Evolutionary conservation across 1,284 basidiomycete species (phyloP), one percentile per base, ranked within the genome.

Genomic region (Phellopilus nigrolimitatus): DNA sequence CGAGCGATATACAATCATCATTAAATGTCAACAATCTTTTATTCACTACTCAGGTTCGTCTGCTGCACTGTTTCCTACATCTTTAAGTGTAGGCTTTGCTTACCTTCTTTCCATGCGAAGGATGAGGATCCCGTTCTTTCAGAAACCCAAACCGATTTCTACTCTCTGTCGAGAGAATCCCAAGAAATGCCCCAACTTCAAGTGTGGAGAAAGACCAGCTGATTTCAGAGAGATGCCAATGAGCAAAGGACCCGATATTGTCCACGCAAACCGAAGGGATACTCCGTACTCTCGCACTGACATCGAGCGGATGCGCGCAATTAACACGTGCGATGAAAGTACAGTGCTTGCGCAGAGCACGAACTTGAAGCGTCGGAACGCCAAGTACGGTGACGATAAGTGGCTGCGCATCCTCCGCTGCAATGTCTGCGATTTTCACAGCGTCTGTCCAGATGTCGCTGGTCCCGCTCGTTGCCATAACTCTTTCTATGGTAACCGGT

Each of bases 341-440:
- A 24, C 9, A 8, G 17, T 12, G 8, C 9, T 25, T 15, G 8
- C 22, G 22, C 39, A 24, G 12, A 9, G 22, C 27, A 44, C 27
- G 3, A 17, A 43, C 15, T 21, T 50, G 19, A 50, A 36, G 33
- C 28, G 49, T 8, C 28, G 22, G 21, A 44, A 36, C 9, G 49
- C 49, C 10, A 21, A 24, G 21, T 28, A 43, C 31, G 40, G 49
- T 17, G 40, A 50, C 27, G 6, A 6, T 4, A 21, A 19, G 13
- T 43, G 49, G 49, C 33, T 21, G 15, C 49, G 36, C 49, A 43
- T 43, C 33, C 33, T 43, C 6, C 40, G 40, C 1, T 43, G 49
- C 28, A 19, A 36, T 15, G n/a, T 42, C 22, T 50, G 40, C 28
- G 49, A 43, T 7, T 21, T 21, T 22, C 40, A 50, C 30, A 50